Percentiles rank a stretch among this genome's conserved stretches.
Evolutionary conservation across 2,329 filamentous ascomycete genomes (phyloP).

Genomic region (Pezicula rhizophila): DNA sequence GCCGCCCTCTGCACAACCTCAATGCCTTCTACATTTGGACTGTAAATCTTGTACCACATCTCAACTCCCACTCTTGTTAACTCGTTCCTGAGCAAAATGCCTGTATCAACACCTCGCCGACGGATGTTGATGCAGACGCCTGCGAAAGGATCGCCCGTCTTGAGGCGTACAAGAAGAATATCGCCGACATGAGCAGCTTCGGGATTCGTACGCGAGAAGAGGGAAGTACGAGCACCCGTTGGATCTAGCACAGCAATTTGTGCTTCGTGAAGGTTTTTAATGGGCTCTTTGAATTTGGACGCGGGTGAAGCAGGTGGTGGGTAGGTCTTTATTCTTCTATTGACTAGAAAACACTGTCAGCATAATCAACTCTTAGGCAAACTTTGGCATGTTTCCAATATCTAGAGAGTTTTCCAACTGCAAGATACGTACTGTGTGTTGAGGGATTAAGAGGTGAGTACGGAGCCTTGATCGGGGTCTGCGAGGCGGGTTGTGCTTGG

Average conservation of each 20-base stretch:
- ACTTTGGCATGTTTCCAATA: neutral
- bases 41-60: constrained; percentile 97
- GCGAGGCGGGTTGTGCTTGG: constrained; percentile 31
- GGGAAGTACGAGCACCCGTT: constrained; percentile 70
- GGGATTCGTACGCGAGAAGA: constrained; percentile 73
- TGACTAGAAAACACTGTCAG: constrained; percentile 17
- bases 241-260: constrained; percentile 78
- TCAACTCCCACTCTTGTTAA: constrained; percentile 84
- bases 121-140: constrained; percentile 86
- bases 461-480: constrained; percentile 4
- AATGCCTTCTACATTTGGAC: constrained; percentile 80
- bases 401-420: neutral
- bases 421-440: constrained; percentile 9
- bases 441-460: constrained; percentile 6
- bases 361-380: neutral
- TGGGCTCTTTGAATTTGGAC: constrained; percentile 56
- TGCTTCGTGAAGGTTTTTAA: constrained; percentile 58
- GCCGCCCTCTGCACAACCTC: constrained; percentile 84
- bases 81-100: constrained; percentile 79
- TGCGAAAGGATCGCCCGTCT: constrained; percentile 80
- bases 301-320: constrained; percentile 50
- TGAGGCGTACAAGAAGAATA: constrained; percentile 82
- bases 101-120: constrained; percentile 80
- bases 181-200: constrained; percentile 82
- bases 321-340: constrained; percentile 43